phyloP scores from a whole-genome alignment of 306 rosid species.

The Gillenia trifoliata region DNA sequence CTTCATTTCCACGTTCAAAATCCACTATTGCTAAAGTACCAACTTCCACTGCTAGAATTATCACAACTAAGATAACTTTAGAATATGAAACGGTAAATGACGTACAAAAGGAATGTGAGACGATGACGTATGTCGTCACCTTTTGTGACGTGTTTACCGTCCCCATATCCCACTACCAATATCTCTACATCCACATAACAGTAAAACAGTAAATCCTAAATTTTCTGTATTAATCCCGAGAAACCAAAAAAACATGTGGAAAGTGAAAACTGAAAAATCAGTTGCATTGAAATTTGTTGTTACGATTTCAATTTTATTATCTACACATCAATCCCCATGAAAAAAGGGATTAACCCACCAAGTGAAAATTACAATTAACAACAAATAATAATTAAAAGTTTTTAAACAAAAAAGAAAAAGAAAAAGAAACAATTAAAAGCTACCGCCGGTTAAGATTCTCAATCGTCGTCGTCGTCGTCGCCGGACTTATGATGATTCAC shows the following conservation, averaged over 20 bases:
- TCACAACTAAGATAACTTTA: no score
- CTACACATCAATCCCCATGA: conserved; percentile 12
- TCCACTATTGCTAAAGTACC: no score
- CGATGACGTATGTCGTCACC: no score
- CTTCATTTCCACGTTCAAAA: no score
- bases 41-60: no score
- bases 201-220: background rate
- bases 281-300: background rate
- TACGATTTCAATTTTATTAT: conserved; percentile 9
- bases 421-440: background rate
- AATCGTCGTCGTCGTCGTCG: conserved; percentile 18
- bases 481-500: conserved; percentile 51
- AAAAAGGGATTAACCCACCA: background rate
- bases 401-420: background rate
- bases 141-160: background rate
- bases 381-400: background rate
- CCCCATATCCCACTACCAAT: conserved; percentile 20
- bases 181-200: background rate
- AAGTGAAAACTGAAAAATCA: background rate
- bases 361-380: conserved; percentile 1
- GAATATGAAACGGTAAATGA: no score
- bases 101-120: no score
- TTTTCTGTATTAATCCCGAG: background rate
- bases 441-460: background rate
- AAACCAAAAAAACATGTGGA: background rate